phyloP scores from a whole-genome alignment of 2,329 filamentous ascomycete species.

The Sclerotinia nivalis region DNA sequence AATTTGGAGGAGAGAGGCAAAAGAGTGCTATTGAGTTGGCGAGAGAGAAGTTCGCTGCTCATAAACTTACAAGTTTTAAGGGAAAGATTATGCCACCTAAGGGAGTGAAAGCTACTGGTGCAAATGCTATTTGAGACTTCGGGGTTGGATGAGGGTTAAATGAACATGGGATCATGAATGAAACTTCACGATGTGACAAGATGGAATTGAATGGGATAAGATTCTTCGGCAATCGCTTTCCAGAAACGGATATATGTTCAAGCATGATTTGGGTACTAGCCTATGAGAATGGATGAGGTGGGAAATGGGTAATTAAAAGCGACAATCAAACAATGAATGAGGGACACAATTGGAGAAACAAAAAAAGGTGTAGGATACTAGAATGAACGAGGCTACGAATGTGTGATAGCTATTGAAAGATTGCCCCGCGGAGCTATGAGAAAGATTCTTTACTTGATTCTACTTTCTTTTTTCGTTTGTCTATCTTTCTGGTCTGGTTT shows the following conservation, averaged over 20 bases:
- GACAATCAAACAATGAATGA: background rate
- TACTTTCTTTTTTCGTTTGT: conserved; percentile 10
- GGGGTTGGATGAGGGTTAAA: background rate
- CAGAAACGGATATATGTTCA: background rate
- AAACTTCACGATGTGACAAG: conserved; percentile 14
- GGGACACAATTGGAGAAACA: background rate
- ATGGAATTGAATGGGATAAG: background rate
- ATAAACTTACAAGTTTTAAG: conserved; percentile 30
- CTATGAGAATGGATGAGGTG: background rate
- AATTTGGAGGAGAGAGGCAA: conserved; percentile 23
- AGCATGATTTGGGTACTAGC: background rate
- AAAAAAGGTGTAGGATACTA: conserved; percentile 3
- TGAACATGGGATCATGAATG: conserved; percentile 2
- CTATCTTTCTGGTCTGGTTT: background rate
- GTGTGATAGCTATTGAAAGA: background rate
- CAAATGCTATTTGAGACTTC: conserved; percentile 14
- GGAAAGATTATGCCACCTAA: conserved; percentile 23
- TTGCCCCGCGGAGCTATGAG: background rate
- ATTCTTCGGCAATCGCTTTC: background rate
- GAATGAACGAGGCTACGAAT: background rate
- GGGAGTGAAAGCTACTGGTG: conserved; percentile 25
- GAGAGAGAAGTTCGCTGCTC: conserved; percentile 38
- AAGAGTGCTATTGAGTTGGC: conserved; percentile 40
- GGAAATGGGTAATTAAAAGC: background rate
- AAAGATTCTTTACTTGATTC: background rate